Evolutionary conservation across 2,329 filamentous ascomycete species (phyloP).

Genomic region (Arthroderma sp.): DNA sequence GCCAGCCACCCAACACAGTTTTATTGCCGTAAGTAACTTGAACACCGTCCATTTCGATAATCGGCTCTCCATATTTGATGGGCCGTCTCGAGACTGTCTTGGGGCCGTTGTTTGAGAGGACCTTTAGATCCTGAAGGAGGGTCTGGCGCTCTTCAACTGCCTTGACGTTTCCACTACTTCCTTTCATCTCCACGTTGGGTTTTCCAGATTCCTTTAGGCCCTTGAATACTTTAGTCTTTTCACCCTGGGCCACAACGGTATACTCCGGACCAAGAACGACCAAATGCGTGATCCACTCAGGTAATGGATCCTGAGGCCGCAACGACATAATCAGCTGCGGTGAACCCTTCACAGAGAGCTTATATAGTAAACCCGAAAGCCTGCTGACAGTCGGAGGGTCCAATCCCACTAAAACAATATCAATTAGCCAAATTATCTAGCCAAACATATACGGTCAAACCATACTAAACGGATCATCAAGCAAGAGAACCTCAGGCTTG

Average conservation of each 20-base stretch:
- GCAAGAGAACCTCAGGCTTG: slow-evolving; percentile 64
- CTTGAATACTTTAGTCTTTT: slow-evolving; percentile 47
- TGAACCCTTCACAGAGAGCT: slow-evolving; percentile 50
- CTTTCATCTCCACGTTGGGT: slow-evolving; percentile 11
- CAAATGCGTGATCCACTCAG: slow-evolving; percentile 81
- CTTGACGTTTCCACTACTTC: slow-evolving; percentile 4
- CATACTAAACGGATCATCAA: slow-evolving; percentile 81
- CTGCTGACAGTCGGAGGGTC: slow-evolving; percentile 68
- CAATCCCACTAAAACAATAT: slow-evolving; percentile 51
- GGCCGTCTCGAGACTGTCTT: background rate
- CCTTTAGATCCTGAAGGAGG: slow-evolving; percentile 7
- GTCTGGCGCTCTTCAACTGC: slow-evolving; percentile 7
- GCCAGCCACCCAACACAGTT: slow-evolving; percentile 70
- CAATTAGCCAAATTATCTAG: background rate
- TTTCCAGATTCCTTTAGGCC: slow-evolving; percentile 16
- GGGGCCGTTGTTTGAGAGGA: background rate
- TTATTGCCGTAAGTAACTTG: slow-evolving; percentile 68
- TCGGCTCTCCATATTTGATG: slow-evolving; percentile 43
- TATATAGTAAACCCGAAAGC: slow-evolving; percentile 57
- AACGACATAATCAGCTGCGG: slow-evolving; percentile 67
- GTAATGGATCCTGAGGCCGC: slow-evolving; percentile 73
- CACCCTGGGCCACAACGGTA: slow-evolving; percentile 51
- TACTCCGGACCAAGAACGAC: slow-evolving; percentile 57
- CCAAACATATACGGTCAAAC: background rate
- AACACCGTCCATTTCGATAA: slow-evolving; percentile 82